Conservation (phyloP, 2,329 filamentous ascomycete genomes). For the Aspergillus quadricinctus region DNA sequence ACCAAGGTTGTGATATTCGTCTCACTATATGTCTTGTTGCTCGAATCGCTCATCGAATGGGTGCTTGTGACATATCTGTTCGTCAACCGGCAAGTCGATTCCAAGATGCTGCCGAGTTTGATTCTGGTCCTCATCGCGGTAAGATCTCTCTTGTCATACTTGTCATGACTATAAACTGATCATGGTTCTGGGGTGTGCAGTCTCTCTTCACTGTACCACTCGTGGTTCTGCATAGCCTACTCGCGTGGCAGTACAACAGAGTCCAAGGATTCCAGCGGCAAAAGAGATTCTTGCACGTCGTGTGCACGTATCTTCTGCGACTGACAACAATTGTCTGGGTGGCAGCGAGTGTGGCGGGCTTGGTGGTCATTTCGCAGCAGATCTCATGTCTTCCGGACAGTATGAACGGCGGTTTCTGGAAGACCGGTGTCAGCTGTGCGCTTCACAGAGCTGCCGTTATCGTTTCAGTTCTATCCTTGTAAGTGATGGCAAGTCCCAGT, state of each 20-base stretch:
- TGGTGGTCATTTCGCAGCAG: slow-evolving; percentile 35
- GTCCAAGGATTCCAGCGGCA: slow-evolving; percentile 26
- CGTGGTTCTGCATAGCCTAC: slow-evolving; percentile 33
- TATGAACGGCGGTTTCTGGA: slow-evolving; percentile 27
- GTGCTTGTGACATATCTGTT: slow-evolving; percentile 34
- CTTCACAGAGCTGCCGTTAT: slow-evolving; percentile 33
- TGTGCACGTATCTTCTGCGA: slow-evolving; percentile 33
- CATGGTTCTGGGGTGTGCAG: slow-evolving; percentile 11
- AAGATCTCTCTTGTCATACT: slow-evolving; percentile 8
- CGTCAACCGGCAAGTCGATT: slow-evolving; percentile 30
- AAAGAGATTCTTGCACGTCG: slow-evolving; percentile 28
- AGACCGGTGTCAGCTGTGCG: slow-evolving; percentile 32
- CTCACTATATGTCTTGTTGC: slow-evolving; percentile 31
- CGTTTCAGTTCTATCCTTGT: slow-evolving; percentile 34
- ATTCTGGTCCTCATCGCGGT: slow-evolving; percentile 34
- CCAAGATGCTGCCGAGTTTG: slow-evolving; percentile 35
- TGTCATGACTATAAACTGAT: not conserved
- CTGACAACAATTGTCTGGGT: slow-evolving; percentile 36
- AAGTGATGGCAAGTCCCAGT: slow-evolving; percentile 8
- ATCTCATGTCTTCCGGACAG: slow-evolving; percentile 28
- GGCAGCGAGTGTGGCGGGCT: slow-evolving; percentile 33
- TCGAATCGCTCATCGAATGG: slow-evolving; percentile 33
- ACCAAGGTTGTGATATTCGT: slow-evolving; percentile 34
- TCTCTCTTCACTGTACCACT: slow-evolving; percentile 35
- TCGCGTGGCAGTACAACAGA: slow-evolving; percentile 36